Conservation (phyloP, 805 yeast species). For the Lipomyces yamadae region DNA sequence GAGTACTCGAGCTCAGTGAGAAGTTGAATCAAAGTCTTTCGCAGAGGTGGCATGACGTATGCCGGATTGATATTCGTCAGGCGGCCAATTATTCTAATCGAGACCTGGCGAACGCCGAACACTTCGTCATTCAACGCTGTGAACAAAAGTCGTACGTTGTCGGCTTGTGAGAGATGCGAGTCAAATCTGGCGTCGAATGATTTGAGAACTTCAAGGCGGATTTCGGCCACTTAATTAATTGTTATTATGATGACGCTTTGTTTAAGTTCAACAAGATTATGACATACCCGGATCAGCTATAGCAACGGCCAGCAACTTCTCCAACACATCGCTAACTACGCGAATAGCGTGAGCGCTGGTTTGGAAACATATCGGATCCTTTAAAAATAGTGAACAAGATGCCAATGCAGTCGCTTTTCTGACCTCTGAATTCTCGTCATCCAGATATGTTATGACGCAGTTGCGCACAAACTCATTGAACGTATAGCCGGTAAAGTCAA, state of each 20-base stretch:
- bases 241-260: neutral
- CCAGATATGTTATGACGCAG: constrained; percentile 82
- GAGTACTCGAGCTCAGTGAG: constrained; percentile 85
- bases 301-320: constrained; percentile 76
- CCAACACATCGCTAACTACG: constrained; percentile 84
- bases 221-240: constrained; percentile 60
- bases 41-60: constrained; percentile 87
- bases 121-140: constrained; percentile 91
- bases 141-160: constrained; percentile 79
- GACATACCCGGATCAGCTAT: constrained; percentile 71
- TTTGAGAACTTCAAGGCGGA: constrained; percentile 76
- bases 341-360: constrained; percentile 78
- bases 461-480: constrained; percentile 85
- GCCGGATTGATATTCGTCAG: constrained; percentile 89
- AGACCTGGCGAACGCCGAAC: constrained; percentile 78
- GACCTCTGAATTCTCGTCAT: constrained; percentile 77
- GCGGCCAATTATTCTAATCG: constrained; percentile 81
- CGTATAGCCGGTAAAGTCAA: constrained; percentile 75
- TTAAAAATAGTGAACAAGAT: constrained; percentile 72
- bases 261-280: neutral
- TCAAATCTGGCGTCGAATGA: constrained; percentile 79
- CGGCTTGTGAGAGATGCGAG: constrained; percentile 92
- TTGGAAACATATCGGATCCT: constrained; percentile 83
- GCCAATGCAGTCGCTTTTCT: constrained; percentile 85
- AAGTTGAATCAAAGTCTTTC: constrained; percentile 84